Base-by-base conservation (phyloP, 2,329 filamentous ascomycete genomes). In the Pezicula neosporulosa region DNA sequence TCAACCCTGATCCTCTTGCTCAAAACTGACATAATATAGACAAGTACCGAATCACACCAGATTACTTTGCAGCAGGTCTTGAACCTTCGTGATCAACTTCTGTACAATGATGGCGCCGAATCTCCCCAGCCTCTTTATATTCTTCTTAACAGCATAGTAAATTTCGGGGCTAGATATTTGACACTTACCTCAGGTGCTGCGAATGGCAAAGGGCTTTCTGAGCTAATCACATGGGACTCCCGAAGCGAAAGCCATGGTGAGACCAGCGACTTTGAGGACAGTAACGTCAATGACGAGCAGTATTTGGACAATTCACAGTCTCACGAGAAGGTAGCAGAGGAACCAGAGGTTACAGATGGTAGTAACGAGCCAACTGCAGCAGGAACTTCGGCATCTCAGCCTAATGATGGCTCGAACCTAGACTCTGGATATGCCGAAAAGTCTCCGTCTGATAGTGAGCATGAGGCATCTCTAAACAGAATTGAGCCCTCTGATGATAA, bases 71-170 rank as follows among this genome's bases (percentile, higher is more conserved):
- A 75, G 43, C 74, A 84, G 51, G 70, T 89, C 42, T 67, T 87
- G 52, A 74, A 81, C 48, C 64, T 86, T 43, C 85, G 85, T 60
- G 66, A 83, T 52, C 71, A 74, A 15, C 69, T 89, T 43, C 75
- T 79, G 56, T 72, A 72, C 30, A 83, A 87, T 60, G 83, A 86
- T 62, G 80, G 75, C 21, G 66, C 72, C 38, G 68, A 75, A 48
- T 66, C 73, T 19, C 74, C 77, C 2, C 74, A 78, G 30, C 77
- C 81, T 15, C 71, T 86, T n/a, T 81, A 82, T 58, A 69, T 87
- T 50, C 73, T 72, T 9, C 70, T 88, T 47, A 72, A 70, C 48
- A 76, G 75, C 18, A 80, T 77, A 60, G 68, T 76, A 38, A 78
- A 76, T 44, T 78, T 85, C 60, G 68, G 71, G 3, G 72, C 74